A percentile compares a stretch with the other conserved stretches of the same genome.
Conservation (phyloP, 441 rosid species). For the Iberis amara region DNA sequence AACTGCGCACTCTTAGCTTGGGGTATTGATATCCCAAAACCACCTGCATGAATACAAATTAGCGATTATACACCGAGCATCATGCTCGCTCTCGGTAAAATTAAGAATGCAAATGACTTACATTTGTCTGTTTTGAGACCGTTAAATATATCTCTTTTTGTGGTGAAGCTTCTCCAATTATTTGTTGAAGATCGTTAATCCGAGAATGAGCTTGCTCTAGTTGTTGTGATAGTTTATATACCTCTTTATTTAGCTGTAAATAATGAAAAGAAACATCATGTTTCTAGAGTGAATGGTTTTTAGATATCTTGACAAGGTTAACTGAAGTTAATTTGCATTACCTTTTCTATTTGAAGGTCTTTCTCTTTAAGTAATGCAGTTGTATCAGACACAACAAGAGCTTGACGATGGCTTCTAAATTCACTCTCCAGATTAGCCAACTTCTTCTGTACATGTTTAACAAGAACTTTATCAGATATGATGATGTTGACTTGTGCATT, state of each 20-base stretch:
- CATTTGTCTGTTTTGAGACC: constrained; percentile 22
- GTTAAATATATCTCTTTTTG: constrained; percentile 26
- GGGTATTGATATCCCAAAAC: constrained; percentile 58
- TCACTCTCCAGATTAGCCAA: constrained; percentile 66
- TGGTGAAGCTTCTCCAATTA: constrained; percentile 40
- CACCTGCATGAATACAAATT: constrained; percentile 41
- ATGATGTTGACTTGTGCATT: constrained; percentile 72
- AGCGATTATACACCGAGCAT: not conserved
- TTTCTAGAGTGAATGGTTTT: constrained; percentile 14
- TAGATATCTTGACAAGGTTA: constrained; percentile 5
- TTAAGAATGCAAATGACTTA: constrained; percentile 3
- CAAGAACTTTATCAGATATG: constrained; percentile 65
- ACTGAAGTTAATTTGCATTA: constrained; percentile 23
- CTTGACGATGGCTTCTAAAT: constrained; percentile 40
- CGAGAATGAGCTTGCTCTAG: constrained; percentile 53
- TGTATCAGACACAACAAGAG: constrained; percentile 37
- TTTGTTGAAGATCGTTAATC: constrained; percentile 53
- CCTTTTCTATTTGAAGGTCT: constrained; percentile 63
- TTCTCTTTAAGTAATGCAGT: constrained; percentile 48
- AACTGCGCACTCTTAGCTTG: constrained; percentile 58
- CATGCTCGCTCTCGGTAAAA: constrained; percentile 1
- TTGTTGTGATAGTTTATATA: constrained; percentile 45
- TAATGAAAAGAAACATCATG: constrained; percentile 15
- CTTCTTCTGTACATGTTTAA: constrained; percentile 74
- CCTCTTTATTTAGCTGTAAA: constrained; percentile 69